Percentiles rank a stretch among this genome's conserved stretches.
These are phyloP conservation scores for Haplosporangium sp. DNA, from an alignment of 371 early-diverging fungal genomes.

Conservation along the genomic window DNA sequence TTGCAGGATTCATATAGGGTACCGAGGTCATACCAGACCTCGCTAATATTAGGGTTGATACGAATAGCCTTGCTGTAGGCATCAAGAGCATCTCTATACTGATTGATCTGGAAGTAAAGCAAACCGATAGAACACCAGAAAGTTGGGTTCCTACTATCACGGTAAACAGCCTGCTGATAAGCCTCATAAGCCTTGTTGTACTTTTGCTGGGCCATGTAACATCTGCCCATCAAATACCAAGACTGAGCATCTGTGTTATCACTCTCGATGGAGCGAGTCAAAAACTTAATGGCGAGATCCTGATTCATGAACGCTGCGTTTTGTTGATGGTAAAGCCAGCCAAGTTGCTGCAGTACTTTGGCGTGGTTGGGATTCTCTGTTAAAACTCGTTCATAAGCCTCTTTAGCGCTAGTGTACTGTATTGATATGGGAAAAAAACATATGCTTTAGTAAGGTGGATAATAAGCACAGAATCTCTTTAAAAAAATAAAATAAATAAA, in stretches of 20 bases:
- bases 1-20: conserved; percentile 98
- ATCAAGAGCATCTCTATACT: conserved; percentile 95
- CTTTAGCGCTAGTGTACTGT: conserved; percentile 83
- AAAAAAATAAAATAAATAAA: no score
- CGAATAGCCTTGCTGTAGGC: conserved; percentile 97
- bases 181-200: conserved; percentile 97
- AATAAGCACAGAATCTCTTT: neutral
- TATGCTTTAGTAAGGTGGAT: neutral
- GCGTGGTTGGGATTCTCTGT: conserved; percentile 92
- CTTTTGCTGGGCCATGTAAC: conserved; percentile 96
- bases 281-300: conserved; percentile 84
- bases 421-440: neutral
- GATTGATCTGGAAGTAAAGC: conserved; percentile 96
- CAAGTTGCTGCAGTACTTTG: conserved; percentile 96
- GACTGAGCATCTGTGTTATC: conserved; percentile 95
- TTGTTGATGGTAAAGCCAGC: conserved; percentile 94
- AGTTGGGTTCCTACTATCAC: conserved; percentile 94
- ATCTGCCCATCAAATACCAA: conserved; percentile 95
- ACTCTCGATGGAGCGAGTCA: conserved; percentile 85
- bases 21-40: conserved; percentile 98
- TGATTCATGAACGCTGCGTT: conserved; percentile 84
- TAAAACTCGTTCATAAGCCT: conserved; percentile 94
- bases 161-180: conserved; percentile 97
- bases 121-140: conserved; percentile 99
- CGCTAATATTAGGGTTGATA: conserved; percentile 93